These are phyloP conservation scores for Russula sp. DNA, from an alignment of 768 basidiomycete genomes.

Conservation along the genomic window DNA sequence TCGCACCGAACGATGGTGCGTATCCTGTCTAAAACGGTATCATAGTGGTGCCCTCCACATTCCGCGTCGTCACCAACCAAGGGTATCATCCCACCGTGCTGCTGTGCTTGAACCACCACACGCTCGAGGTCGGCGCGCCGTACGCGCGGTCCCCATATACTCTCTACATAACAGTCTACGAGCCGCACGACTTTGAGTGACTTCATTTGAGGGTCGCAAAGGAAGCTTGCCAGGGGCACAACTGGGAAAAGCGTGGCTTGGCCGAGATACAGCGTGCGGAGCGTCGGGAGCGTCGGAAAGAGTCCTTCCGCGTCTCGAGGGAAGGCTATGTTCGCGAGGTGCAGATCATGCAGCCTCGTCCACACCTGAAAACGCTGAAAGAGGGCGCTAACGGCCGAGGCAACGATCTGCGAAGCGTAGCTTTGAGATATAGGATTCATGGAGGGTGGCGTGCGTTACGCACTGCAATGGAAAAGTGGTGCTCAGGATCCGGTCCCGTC, in stretches of 20 bases:
- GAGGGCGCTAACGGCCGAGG: conserved; percentile 41
- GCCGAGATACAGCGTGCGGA: conserved; percentile 47
- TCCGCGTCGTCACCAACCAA: conserved; percentile 10
- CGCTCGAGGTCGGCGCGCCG: conserved; percentile 49
- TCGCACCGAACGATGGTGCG: conserved; percentile 47
- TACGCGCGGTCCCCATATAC: conserved; percentile 58
- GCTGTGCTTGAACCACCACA: conserved; percentile 34
- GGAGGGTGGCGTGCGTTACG: conserved; percentile 30
- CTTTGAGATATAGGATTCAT: background rate
- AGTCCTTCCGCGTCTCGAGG: conserved; percentile 33
- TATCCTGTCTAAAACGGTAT: conserved; percentile 37
- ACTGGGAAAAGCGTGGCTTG: conserved; percentile 50
- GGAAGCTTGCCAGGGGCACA: conserved; percentile 40
- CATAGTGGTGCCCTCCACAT: conserved; percentile 14
- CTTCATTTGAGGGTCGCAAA: conserved; percentile 32
- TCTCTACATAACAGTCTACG: conserved; percentile 53
- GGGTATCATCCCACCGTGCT: conserved; percentile 1
- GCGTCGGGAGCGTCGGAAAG: conserved; percentile 40
- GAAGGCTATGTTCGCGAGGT: conserved; percentile 49
- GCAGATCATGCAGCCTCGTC: conserved; percentile 46
- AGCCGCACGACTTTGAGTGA: conserved; percentile 41
- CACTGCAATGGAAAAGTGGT: conserved; percentile 62
- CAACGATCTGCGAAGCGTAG: conserved; percentile 42
- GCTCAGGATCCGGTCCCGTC: conserved; percentile 60
- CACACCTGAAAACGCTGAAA: conserved; percentile 44